Evolutionary conservation across 1,284 basidiomycete genomes (phyloP).

Genomic region (Earliella scabrosa): DNA sequence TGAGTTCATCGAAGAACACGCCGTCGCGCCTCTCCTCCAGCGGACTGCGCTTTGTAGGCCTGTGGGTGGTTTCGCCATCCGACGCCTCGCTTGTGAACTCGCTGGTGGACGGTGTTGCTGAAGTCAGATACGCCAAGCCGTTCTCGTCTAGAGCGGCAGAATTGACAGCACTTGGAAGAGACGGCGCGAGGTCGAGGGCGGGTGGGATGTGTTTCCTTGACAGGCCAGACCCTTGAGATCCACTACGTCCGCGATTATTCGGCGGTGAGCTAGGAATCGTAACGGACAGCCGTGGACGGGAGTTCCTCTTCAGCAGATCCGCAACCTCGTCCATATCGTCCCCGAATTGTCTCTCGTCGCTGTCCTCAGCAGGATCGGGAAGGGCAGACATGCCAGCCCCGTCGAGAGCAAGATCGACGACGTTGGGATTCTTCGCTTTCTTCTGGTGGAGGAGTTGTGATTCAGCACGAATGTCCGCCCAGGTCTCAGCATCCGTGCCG

Average conservation of each 20-base stretch:
- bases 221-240: constrained; percentile 30
- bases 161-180: constrained; percentile 23
- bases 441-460: constrained; percentile 23
- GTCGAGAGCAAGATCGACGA: constrained; percentile 58
- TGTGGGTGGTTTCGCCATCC: constrained; percentile 14
- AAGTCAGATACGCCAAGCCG: constrained; percentile 37
- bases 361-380: constrained; percentile 39
- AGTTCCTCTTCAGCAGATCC: constrained; percentile 30
- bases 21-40: constrained; percentile 66
- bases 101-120: constrained; percentile 22
- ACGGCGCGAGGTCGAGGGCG: constrained; percentile 48
- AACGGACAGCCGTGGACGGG: constrained; percentile 40
- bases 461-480: constrained; percentile 55
- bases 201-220: constrained; percentile 47
- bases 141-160: constrained; percentile 25
- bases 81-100: constrained; percentile 11
- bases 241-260: constrained; percentile 26
- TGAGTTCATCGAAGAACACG: constrained; percentile 72
- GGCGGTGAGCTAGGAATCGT: constrained; percentile 35
- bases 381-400: constrained; percentile 48
- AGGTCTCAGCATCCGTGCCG: constrained; percentile 64
- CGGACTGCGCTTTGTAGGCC: constrained; percentile 41
- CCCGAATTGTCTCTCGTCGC: constrained; percentile 13
- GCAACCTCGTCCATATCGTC: constrained; percentile 33
- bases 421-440: constrained; percentile 43